Base-by-base conservation (phyloP, 164 flowering plant genomes). In the Tetrastigma voinierianum region DNA sequence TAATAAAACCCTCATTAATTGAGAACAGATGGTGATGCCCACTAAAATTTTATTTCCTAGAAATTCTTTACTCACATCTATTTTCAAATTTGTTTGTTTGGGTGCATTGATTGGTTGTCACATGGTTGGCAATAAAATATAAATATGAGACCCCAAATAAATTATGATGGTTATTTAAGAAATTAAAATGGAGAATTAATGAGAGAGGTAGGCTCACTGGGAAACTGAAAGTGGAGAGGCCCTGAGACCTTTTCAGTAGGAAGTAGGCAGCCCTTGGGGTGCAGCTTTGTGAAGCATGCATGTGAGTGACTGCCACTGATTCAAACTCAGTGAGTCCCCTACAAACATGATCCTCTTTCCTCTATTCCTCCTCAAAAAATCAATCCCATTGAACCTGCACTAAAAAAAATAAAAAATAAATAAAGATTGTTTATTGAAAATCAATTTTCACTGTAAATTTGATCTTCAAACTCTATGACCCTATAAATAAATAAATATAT, bases 281-380 rank as follows among this genome's bases (percentile, higher is more conserved):
- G 63, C 66, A 4, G 78, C 55, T 17, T 49, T 43, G 19, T 75
- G 74, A 59, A 78, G 66, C 78, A 78, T 59, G 63, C 81, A 78
- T 1, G 70, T 62, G 1, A 78, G 71, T 19, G 81, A 78, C 49
- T 74, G 74, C 81, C 78, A 75, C 24, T 74, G 75, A 52, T 78
- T 78, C n/a, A 66, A 53, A 23, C 81, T 78, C 24, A 78, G 57
- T 17, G 81, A 78, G 60, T 78, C 78, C 40, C 40, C 40, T 7
- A 32, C 40, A 32, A 32, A 32, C 40, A 32, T 32, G 40, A 32
- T 32, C 40, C 21, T n/a, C 45, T 78, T 75, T 52, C 78, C 81
- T 52, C 70, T 72, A 11, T 59, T 54, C 46, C 70, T 78, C 18
- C 20, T 45, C 70, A 78, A 46, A n/a, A 78, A 69, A 62, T 72